Evolutionary conservation across 139 green algal species (phyloP), one percentile per base, ranked within the genome.

Genomic region (Chlorella sp.): DNA sequence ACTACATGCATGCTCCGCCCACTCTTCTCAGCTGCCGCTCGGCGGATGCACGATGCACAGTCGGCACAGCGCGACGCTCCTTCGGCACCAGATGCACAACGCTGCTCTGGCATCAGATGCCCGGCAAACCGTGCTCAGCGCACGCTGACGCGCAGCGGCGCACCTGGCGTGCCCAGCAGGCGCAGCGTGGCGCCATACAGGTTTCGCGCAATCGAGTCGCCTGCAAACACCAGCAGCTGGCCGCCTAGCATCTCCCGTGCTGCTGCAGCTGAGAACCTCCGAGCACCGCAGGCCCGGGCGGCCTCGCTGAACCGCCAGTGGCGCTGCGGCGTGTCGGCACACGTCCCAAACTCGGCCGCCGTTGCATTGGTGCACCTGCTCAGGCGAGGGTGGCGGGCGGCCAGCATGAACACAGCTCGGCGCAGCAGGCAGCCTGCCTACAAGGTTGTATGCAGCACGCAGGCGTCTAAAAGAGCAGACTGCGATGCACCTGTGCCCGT

Each of bases 221-320:
- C 81, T 17, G 70, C 81, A 81, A 86, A 86, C 72, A 62, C 72
- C 70, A 86, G 48, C 22, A 73, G 56, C 56, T 51, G 41, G 26
- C 81, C 81, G 28, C 4, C 62, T 20, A 86, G 81, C 69, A 44
- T 32, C 11, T 9, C 11, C 0, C 41, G 54, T 5, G 70, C 70
- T 1, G 24, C 56, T 2, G 40, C 22, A 14, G 14, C 19, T 30
- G 24, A 17, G 0, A 28, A 43, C 3, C 81, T 70, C 40, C 32
- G 70, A 3, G 81, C 72, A 30, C 81, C 81, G 72, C 81, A 86
- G 32, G n/a, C 34, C 41, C 9, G 14, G 24, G 81, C 81, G 13
- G 46, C 68, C 34, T 5, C 24, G n/a, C 4, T 38, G 24, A 81
- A 86, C 28, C 38, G 69, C 81, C 81, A 86, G 40, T 75, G 81